Evolutionary conservation across 768 basidiomycete species (phyloP).

Genomic region (Galerina sulciceps): DNA sequence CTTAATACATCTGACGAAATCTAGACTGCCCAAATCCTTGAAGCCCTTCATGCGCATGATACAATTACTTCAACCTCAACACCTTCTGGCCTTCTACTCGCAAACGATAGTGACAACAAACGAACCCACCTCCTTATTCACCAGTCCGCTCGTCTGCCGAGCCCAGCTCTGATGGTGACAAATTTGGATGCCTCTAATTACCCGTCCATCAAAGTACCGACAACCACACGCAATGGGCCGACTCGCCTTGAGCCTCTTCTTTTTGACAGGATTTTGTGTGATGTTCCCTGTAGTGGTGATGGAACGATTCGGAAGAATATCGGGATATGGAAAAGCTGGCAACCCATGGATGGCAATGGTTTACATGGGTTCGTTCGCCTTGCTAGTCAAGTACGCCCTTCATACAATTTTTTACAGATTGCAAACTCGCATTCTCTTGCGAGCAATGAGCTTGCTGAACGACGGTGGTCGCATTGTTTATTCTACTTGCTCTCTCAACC

Average conservation of each 20-base stretch:
- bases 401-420: conserved; percentile 50
- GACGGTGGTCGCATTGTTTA: conserved; percentile 90
- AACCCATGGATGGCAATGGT: conserved; percentile 86
- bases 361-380: conserved; percentile 68
- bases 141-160: conserved; percentile 93
- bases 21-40: conserved; percentile 93
- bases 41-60: conserved; percentile 87
- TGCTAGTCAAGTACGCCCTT: background rate
- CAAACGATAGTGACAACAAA: conserved; percentile 95
- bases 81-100: conserved; percentile 86
- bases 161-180: conserved; percentile 91
- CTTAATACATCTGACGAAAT: background rate
- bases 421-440: conserved; percentile 89
- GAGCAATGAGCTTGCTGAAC: conserved; percentile 90
- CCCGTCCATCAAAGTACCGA: conserved; percentile 63
- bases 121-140: conserved; percentile 96
- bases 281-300: conserved; percentile 98
- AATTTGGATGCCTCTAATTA: conserved; percentile 94
- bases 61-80: conserved; percentile 64
- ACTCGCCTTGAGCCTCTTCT: conserved; percentile 56
- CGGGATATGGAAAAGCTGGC: conserved; percentile 95
- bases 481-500: conserved; percentile 97
- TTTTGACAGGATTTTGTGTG: conserved; percentile 94
- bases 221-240: conserved; percentile 31
- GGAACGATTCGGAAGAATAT: conserved; percentile 95